phyloP scores from a whole-genome alignment of 2,329 filamentous ascomycete genomes.

The Fusarium avenaceum region DNA sequence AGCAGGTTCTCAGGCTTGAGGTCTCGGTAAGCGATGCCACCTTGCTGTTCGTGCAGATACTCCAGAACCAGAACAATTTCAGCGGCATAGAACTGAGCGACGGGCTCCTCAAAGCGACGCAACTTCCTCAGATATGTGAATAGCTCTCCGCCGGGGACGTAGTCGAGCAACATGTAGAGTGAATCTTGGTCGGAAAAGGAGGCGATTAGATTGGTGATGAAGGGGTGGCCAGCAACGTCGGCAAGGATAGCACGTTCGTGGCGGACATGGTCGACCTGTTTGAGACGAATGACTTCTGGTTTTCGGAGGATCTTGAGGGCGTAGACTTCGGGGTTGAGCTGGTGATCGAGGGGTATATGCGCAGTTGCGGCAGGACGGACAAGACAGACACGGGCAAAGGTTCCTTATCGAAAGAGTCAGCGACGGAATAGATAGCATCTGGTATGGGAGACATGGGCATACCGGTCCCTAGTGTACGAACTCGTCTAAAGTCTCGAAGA shows the following conservation, averaged over 20 bases:
- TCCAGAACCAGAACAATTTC: slow-evolving; percentile 87
- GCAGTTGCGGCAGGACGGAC: slow-evolving; percentile 73
- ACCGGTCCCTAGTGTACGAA: slow-evolving; percentile 84
- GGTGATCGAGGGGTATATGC: slow-evolving; percentile 53
- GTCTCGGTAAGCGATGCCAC: slow-evolving; percentile 83
- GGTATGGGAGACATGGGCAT: slow-evolving; percentile 44
- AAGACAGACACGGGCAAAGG: slow-evolving; percentile 86
- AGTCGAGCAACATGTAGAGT: slow-evolving; percentile 86
- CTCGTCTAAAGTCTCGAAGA: slow-evolving; percentile 73
- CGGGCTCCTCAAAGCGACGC: slow-evolving; percentile 82
- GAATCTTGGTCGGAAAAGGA: slow-evolving; percentile 85
- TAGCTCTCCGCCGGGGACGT: slow-evolving; percentile 85
- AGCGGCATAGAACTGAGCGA: slow-evolving; percentile 84
- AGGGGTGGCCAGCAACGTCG: slow-evolving; percentile 83
- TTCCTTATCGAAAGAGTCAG: slow-evolving; percentile 63
- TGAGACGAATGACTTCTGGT: slow-evolving; percentile 81
- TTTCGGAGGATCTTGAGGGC: slow-evolving; percentile 85
- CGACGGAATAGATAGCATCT: background rate
- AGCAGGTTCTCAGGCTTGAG: slow-evolving; percentile 87
- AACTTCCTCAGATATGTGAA: slow-evolving; percentile 85
- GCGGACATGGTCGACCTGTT: slow-evolving; percentile 88
- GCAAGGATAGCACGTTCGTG: slow-evolving; percentile 84
- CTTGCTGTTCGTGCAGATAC: slow-evolving; percentile 83
- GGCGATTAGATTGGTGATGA: slow-evolving; percentile 83
- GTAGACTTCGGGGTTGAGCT: slow-evolving; percentile 69